A percentile compares a stretch with the other conserved stretches of the same genome.
These are phyloP conservation scores for Heritiera littoralis DNA, from an alignment of 345 rosid species.

Conservation along the genomic window DNA sequence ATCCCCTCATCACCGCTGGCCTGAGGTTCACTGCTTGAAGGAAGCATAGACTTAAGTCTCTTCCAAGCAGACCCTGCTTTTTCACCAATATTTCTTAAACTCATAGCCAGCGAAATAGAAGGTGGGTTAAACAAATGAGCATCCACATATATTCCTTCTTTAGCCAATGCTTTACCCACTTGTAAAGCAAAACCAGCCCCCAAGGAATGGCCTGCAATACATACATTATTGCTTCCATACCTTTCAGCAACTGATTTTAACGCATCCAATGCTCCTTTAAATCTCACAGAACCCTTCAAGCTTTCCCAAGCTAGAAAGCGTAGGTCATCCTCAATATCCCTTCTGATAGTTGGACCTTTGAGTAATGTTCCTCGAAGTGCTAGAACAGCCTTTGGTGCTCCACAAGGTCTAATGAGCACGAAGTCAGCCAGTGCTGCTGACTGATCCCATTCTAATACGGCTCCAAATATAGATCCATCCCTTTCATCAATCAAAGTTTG, in stretches of 20 bases:
- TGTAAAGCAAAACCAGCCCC: conserved; percentile 98
- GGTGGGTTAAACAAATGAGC: conserved; percentile 96
- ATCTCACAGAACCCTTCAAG: conserved; percentile 88
- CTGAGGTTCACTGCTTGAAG: conserved; percentile 39
- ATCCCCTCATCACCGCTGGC: conserved; percentile 22
- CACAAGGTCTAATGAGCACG: conserved; percentile 78
- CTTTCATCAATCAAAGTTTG: conserved; percentile 72
- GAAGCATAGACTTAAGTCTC: conserved; percentile 76
- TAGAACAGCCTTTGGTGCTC: conserved; percentile 86
- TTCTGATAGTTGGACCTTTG: conserved; percentile 73
- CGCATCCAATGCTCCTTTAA: conserved; percentile 64
- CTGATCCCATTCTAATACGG: conserved; percentile 88
- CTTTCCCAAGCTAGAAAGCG: conserved; percentile 97
- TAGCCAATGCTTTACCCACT: conserved; percentile 91
- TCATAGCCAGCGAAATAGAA: conserved; percentile 85
- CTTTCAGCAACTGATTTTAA: conserved; percentile 61
- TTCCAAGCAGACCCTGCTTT: conserved; percentile 80
- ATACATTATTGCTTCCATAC: conserved; percentile 77
- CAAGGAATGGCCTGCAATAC: conserved; percentile 87
- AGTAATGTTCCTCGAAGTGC: conserved; percentile 85
- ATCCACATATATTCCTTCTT: conserved; percentile 76
- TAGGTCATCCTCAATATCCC: conserved; percentile 91
- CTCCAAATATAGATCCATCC: conserved; percentile 89
- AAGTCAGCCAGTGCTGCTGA: conserved; percentile 81
- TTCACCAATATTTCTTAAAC: conserved; percentile 83